These are phyloP conservation scores for Fusarium sp. DNA, from an alignment of 2,329 filamentous ascomycete species.

Conservation along the genomic window DNA sequence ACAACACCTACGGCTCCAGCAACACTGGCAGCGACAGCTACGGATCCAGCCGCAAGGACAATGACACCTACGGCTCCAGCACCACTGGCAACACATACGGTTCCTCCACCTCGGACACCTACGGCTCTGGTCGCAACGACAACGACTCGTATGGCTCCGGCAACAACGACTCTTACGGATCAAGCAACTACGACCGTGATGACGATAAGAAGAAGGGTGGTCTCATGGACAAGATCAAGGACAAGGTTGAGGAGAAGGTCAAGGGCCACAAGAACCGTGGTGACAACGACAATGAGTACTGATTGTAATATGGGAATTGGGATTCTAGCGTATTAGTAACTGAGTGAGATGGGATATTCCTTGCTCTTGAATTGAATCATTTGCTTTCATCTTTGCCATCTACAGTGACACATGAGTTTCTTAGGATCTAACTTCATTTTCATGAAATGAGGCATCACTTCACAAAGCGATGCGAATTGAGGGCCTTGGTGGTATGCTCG, in stretches of 20 bases:
- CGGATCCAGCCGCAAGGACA: not conserved
- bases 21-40: not conserved
- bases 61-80: not conserved
- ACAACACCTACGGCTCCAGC: constrained; percentile 11
- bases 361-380: constrained; percentile 11
- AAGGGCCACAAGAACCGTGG: constrained; percentile 54
- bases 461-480: no score
- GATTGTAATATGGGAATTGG: constrained; percentile 2
- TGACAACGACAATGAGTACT: constrained; percentile 42
- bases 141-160: constrained; percentile 12
- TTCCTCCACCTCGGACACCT: not conserved
- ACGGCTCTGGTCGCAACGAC: not conserved
- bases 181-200: not conserved
- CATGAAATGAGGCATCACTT: no score
- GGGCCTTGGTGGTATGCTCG: no score
- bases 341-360: constrained; percentile 11
- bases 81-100: constrained; percentile 9
- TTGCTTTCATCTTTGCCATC: not conserved
- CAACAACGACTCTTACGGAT: constrained; percentile 19
- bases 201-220: constrained; percentile 53
- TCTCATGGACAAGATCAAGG: constrained; percentile 66
- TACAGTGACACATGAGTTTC: not conserved
- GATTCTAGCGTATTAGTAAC: constrained; percentile 11
- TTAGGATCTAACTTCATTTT: no score
- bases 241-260: constrained; percentile 66